These are phyloP conservation scores for Kitagawia praeruptora DNA, from an alignment of 129 eudicot genomes.

Conservation along the genomic window DNA sequence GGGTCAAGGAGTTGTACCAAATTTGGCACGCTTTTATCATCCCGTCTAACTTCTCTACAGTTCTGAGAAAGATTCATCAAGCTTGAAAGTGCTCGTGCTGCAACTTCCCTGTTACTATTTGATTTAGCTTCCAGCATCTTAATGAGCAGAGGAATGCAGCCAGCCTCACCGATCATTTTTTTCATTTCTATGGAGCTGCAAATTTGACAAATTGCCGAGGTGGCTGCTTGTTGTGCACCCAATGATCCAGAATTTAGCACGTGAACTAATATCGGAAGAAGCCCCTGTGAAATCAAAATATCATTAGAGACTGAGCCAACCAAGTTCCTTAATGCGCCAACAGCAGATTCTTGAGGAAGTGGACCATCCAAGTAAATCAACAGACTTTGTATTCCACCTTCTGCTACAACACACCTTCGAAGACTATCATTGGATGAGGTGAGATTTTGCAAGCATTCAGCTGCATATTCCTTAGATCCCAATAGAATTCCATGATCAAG, in stretches of 20 bases:
- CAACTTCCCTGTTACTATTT: slow-evolving; percentile 58
- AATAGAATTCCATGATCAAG: slow-evolving; percentile 62
- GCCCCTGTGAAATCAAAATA: slow-evolving; percentile 38
- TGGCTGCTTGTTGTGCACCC: slow-evolving; percentile 84
- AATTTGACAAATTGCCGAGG: slow-evolving; percentile 65
- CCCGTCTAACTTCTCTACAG: slow-evolving; percentile 65
- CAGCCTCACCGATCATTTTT: slow-evolving; percentile 65
- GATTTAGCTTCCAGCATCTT: slow-evolving; percentile 76
- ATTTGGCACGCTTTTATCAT: slow-evolving; percentile 77
- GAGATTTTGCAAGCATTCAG: slow-evolving; percentile 79
- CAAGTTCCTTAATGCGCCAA: slow-evolving; percentile 68
- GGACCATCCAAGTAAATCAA: slow-evolving; percentile 79
- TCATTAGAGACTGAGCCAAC: slow-evolving; percentile 52
- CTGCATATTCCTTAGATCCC: slow-evolving; percentile 88
- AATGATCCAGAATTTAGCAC: slow-evolving; percentile 63
- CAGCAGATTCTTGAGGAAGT: slow-evolving; percentile 88
- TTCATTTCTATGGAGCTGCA: slow-evolving; percentile 58
- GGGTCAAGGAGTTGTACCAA: slow-evolving; percentile 87
- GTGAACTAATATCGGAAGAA: slow-evolving; percentile 67
- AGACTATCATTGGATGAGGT: slow-evolving; percentile 66
- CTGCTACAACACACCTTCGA: slow-evolving; percentile 43
- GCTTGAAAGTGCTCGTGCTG: slow-evolving; percentile 80
- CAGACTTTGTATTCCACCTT: slow-evolving; percentile 66
- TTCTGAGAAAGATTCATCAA: slow-evolving; percentile 52
- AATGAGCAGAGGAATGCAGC: slow-evolving; percentile 58